Evolutionary conservation across 306 rosid species (phyloP), one percentile per base, ranked within the genome.

Genomic region (Cucurbita ficifolia): DNA sequence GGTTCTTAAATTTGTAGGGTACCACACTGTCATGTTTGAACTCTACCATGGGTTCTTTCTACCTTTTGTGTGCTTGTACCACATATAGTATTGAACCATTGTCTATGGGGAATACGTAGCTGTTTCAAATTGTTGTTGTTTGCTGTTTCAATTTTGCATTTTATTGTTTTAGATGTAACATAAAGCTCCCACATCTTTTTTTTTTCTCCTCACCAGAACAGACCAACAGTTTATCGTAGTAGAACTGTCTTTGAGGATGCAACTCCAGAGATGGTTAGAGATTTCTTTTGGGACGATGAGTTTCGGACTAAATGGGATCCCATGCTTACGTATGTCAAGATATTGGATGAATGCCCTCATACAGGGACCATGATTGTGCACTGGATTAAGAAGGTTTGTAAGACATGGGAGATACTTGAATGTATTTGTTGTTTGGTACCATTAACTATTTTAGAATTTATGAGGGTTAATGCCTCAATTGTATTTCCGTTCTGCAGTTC

Each of bases 211-310:
- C 75, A 82, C 76, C 96, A 95, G 99, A 78, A 86, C 61, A 92
- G 96, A 52, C 89, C 96, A 48, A 89, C 92, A 72, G 77, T 89
- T 77, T 95, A 95, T 83, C 87, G 96, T 14, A 95, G 92, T 76
- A 89, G 84, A 87, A 95, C 96, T 61, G 85, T 91, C 55, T 95
- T 91, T 80, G 97, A 95, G 84, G 99, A 95, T 75, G 97, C 96
- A 54, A 85, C 88, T 38, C 92, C 96, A 2, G 99, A 95, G 86
- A 65, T 95, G 85, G 99, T 95, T 19, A 88, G 97, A 83, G 99
- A 95, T 83, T 95, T 95, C 84, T 95, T 95, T 77, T 95, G 99
- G 99, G 99, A 95, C 77, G 99, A 95, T 82, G 97, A 95, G 76
- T 91, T 89, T 76, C 96, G 99, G 70, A 88, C 89, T 78, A 88